phyloP scores from a whole-genome alignment of 495 filamentous ascomycete genomes.

The Penicillium antarcticum region DNA sequence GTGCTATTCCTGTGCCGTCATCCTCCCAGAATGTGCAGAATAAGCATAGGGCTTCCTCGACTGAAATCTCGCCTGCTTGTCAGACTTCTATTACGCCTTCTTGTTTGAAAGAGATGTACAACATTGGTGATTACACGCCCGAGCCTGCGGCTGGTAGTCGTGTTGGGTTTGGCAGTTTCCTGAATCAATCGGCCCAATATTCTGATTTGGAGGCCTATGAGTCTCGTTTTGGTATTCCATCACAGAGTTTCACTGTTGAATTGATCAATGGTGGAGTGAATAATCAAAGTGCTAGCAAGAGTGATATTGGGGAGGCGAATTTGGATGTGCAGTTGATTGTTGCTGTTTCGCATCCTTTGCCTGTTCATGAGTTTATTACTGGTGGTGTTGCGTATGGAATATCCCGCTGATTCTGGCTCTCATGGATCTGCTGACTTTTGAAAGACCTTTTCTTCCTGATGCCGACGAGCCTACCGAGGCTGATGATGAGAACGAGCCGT shows the following conservation, averaged over 20 bases:
- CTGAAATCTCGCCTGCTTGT: conserved; percentile 38
- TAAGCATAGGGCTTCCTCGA: conserved; percentile 7
- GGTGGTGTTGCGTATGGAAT: conserved; percentile 48
- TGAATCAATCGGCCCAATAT: conserved; percentile 44
- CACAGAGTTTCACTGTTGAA: conserved; percentile 54
- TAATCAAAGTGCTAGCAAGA: conserved; percentile 40
- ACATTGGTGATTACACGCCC: conserved; percentile 48
- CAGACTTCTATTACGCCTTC: conserved; percentile 51
- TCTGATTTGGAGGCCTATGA: conserved; percentile 33
- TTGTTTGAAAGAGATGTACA: conserved; percentile 61
- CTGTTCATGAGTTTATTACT: conserved; percentile 59
- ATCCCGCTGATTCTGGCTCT: neutral
- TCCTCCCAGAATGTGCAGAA: conserved; percentile 9
- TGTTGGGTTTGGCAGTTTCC: conserved; percentile 56
- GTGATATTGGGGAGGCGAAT: conserved; percentile 57
- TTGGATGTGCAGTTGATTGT: conserved; percentile 65
- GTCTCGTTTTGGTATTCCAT: conserved; percentile 29
- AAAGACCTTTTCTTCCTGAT: conserved; percentile 53
- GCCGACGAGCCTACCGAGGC: conserved; percentile 47
- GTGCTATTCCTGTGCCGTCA: conserved; percentile 11
- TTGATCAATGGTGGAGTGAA: conserved; percentile 54
- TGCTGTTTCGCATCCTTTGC: conserved; percentile 52
- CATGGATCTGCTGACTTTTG: neutral
- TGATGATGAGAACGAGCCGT: conserved; percentile 61
- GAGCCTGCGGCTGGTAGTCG: conserved; percentile 42